A percentile compares a stretch with the other conserved stretches of the same genome.
These are phyloP conservation scores for Cryptococcus sp. DNA, from an alignment of 1,284 basidiomycete species.

Conservation along the genomic window DNA sequence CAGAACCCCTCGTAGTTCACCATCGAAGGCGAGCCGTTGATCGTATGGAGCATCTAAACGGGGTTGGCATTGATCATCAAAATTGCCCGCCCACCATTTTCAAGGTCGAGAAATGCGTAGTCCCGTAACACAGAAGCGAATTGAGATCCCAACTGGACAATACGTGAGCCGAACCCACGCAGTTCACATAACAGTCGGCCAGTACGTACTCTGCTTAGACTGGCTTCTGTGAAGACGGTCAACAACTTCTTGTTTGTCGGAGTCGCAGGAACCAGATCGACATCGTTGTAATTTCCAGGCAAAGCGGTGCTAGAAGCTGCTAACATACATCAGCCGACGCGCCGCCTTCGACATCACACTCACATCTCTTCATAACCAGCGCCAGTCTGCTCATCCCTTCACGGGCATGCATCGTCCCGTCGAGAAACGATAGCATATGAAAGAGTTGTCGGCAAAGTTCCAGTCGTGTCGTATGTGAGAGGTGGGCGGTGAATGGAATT, in stretches of 20 bases:
- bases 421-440: slow-evolving; percentile 19
- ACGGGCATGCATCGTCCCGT: slow-evolving; percentile 21
- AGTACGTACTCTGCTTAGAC: slow-evolving; percentile 11
- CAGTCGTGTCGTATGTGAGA: slow-evolving; percentile 6
- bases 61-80: no score
- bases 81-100: no score
- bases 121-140: no score
- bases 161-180: background rate
- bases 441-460: slow-evolving; percentile 21
- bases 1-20: no score
- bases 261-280: background rate
- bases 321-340: background rate
- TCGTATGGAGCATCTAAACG: no score
- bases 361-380: background rate
- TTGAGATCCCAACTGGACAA: background rate
- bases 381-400: slow-evolving; percentile 19
- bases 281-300: slow-evolving; percentile 8
- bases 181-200: background rate
- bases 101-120: no score
- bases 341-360: background rate
- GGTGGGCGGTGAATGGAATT: background rate
- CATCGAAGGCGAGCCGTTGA: no score
- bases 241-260: background rate
- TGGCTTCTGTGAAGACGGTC: slow-evolving; percentile 16
- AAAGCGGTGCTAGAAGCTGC: background rate